phyloP scores from a whole-genome alignment of 2,329 filamentous ascomycete genomes.

The Cylindrodendrum hubeiense region DNA sequence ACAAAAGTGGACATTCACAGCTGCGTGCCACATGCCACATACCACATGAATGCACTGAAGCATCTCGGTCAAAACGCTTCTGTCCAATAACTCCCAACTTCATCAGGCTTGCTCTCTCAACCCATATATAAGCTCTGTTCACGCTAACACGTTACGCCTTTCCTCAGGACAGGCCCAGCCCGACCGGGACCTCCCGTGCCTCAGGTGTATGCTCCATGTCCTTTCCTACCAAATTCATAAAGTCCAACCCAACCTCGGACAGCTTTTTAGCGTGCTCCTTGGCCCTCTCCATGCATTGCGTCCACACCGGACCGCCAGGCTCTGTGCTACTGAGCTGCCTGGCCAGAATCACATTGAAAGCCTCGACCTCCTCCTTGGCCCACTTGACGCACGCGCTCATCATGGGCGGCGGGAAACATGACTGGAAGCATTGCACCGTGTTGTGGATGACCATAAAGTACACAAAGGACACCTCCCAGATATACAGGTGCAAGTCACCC shows the following conservation, averaged over 20 bases:
- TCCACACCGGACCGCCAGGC: constrained; percentile 80
- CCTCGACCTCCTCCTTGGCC: constrained; percentile 95
- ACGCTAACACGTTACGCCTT: neutral
- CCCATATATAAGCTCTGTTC: constrained; percentile 3
- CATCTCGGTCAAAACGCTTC: neutral
- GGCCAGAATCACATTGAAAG: constrained; percentile 85
- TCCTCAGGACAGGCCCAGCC: constrained; percentile 47
- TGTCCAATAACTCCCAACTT: constrained; percentile 8
- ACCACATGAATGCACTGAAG: neutral
- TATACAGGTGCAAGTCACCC: constrained; percentile 91
- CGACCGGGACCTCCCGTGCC: constrained; percentile 36
- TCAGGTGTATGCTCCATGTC: constrained; percentile 54
- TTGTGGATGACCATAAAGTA: constrained; percentile 96
- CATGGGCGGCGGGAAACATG: constrained; percentile 86
- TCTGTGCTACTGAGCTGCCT: constrained; percentile 91
- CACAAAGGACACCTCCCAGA: constrained; percentile 94
- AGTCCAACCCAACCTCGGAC: constrained; percentile 89
- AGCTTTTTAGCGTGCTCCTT: constrained; percentile 85
- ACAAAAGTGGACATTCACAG: neutral
- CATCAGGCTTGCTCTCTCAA: constrained; percentile 7
- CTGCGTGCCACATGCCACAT: neutral
- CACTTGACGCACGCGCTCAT: constrained; percentile 97
- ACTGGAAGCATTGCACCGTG: constrained; percentile 89
- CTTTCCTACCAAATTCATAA: constrained; percentile 82
- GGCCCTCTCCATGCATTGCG: constrained; percentile 84